Evolutionary conservation across 2,329 filamentous ascomycete species (phyloP), one percentile per base, ranked within the genome.

Genomic region (Aspergillus piperis): DNA sequence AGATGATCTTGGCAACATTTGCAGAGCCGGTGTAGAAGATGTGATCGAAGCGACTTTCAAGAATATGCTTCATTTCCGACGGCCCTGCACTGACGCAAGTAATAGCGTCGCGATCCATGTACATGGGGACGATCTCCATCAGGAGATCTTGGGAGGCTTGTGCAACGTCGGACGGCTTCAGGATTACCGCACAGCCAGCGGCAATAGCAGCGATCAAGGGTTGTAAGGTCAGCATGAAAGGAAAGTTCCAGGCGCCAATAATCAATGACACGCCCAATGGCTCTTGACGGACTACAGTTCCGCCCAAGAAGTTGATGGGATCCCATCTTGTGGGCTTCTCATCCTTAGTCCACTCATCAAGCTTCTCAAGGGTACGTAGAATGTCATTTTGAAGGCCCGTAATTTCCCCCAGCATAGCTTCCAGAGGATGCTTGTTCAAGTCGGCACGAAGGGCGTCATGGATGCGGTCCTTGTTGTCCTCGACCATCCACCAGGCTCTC

Each of bases 161-260:
- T 0, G 78, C 69, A 17, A 80, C 58, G 59, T 83, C 80, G 0
- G 76, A 77, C 1, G 81, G 81, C 64, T 83, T 83, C 27, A 83
- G 58, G 7, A 82, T 63, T 8, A 76, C 71, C 27, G 72, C 69
- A 52, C 70, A 73, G 5, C 81, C 81, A 1, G 81, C 79, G 2
- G 79, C 73, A 17, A 82, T 78, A 15, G 79, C 80, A 15, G 74
- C 77, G 23, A 81, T 61, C 38, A 80, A 64, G 19, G 79, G 79
- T 56, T 76, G 71, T 0, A 82, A 52, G 0, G 73, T 59, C 3
- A 79, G 67, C 3, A 73, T 62, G 53, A 82, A 66, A 0, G 80
- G 80, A 17, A 77, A 82, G 60, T 83, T 82, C 80, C 80, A 82
- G 2, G 80, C 72, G 0, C 77, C 75, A 21, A 83, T 77, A 44